Evolutionary conservation across 345 rosid species (phyloP).

Genomic region (Streptanthus diversifolius): DNA sequence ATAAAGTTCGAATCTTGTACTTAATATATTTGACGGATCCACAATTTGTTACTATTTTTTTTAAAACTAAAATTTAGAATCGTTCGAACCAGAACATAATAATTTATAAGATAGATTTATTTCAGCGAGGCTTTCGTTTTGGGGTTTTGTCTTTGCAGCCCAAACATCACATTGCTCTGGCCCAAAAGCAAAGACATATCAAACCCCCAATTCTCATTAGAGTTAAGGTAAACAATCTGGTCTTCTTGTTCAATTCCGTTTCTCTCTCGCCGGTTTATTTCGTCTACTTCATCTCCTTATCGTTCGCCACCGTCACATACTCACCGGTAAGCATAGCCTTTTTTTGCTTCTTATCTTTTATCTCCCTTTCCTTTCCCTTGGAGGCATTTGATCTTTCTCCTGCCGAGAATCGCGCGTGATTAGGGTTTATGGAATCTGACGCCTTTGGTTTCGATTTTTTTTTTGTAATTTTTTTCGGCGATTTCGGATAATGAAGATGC

Average conservation of each 20-base stretch:
- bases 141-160: background rate
- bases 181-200: slow-evolving; percentile 8
- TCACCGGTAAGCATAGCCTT: slow-evolving; percentile 21
- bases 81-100: too few relatives aligned
- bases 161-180: background rate
- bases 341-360: background rate
- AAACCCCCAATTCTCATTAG: background rate
- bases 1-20: too few relatives aligned
- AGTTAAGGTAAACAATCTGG: background rate
- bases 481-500: slow-evolving; percentile 49
- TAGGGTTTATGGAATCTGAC: slow-evolving; percentile 26
- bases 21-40: too few relatives aligned
- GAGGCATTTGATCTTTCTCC: background rate
- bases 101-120: too few relatives aligned
- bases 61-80: too few relatives aligned
- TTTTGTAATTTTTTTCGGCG: slow-evolving; percentile 28
- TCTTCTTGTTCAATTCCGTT: slow-evolving; percentile 12
- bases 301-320: slow-evolving; percentile 18
- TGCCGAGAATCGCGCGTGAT: background rate
- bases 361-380: background rate
- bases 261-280: slow-evolving; percentile 32
- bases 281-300: slow-evolving; percentile 16
- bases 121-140: background rate
- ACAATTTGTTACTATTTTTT: too few relatives aligned
- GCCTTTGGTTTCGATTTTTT: background rate